Base-by-base conservation (phyloP, 345 rosid species). In the Clarkia xantiana region DNA sequence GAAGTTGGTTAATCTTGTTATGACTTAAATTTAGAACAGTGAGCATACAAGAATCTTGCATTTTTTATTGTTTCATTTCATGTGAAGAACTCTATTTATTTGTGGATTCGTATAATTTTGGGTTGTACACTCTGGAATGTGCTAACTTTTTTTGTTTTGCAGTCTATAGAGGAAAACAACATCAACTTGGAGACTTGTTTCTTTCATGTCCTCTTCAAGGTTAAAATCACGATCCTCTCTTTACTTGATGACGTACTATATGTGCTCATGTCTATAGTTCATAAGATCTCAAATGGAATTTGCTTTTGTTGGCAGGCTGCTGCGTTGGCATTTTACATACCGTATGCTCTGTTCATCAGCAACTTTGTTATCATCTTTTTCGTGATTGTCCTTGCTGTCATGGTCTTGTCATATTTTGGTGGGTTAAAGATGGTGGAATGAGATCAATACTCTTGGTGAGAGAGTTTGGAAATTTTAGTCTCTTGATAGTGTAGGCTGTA, bases 401-500 rank as follows among this genome's bases (percentile, higher is more conserved):
- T 91, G 59, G 98, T 86, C 64, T 91, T 91, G 99, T 44, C 94
- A 96, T 43, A 93, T 93, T 44, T 74, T 93, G 50, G 99, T 93
- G 57, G 99, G 99, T 60, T 71, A 87, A 64, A 80, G 99, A 74
- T 93, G 99, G 99, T 93, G 99, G 99, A 93, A 93, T 48, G 99
- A 93, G 75, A 87, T 87, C 55, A 67, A 93, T 71, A 95, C 87
- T 65, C 72, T 82, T 51, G 99, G 91, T 49, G 99, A 93, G 75
- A 93, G 99, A 47, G 95, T 93, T 4, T 93, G 98, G 98, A 82
- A 64, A 62, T 93, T 87, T 48, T 95, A 93, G 70, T 84, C 84
- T 63, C 99, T 93, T 64, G 99, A 87, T 69, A 54, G 80, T 18
- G 34, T 43, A 49, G 45, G 6, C 19, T 40, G 15, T 39, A n/a